A percentile compares a stretch with the other conserved stretches of the same genome.
Evolutionary conservation across 225 moss, liverwort and hornwort genomes (phyloP).

Genomic region (Polytrichum commune): DNA sequence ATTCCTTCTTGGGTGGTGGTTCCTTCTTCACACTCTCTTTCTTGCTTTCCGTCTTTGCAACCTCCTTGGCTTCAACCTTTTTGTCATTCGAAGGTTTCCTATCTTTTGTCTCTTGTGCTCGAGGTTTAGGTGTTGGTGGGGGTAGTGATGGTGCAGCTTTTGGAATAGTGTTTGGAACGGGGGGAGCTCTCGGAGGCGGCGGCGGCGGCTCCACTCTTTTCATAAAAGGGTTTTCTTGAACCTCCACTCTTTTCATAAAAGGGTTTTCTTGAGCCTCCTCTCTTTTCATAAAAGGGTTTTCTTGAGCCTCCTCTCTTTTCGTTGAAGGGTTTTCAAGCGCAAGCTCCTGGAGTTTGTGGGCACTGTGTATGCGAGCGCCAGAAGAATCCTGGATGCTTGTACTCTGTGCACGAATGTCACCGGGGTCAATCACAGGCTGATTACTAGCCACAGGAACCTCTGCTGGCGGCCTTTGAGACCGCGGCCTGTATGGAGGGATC

Average conservation of each 20-base stretch:
- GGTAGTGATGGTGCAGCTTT: not conserved
- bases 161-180: not conserved
- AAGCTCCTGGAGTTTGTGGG: conserved; percentile 6
- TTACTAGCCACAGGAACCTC: not conserved
- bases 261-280: not conserved
- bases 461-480: conserved; percentile 19
- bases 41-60: too few species aligned
- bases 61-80: too few species aligned
- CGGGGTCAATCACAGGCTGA: not conserved
- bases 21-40: too few species aligned
- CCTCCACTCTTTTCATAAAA: not conserved
- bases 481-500: conserved; percentile 33
- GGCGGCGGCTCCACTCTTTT: not conserved
- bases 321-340: conserved; percentile 2
- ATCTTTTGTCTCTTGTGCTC: too few species aligned
- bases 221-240: not conserved
- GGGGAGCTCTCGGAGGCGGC: not conserved
- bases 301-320: not conserved
- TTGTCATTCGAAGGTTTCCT: too few species aligned
- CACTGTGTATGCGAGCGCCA: not conserved
- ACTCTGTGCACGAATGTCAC: conserved; percentile 2
- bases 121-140: not conserved
- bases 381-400: not conserved
- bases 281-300: too few species aligned
- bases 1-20: too few species aligned